These are phyloP conservation scores for Arxiozyma bovina DNA, from an alignment of 1,139 yeast species.

Conservation along the genomic window DNA sequence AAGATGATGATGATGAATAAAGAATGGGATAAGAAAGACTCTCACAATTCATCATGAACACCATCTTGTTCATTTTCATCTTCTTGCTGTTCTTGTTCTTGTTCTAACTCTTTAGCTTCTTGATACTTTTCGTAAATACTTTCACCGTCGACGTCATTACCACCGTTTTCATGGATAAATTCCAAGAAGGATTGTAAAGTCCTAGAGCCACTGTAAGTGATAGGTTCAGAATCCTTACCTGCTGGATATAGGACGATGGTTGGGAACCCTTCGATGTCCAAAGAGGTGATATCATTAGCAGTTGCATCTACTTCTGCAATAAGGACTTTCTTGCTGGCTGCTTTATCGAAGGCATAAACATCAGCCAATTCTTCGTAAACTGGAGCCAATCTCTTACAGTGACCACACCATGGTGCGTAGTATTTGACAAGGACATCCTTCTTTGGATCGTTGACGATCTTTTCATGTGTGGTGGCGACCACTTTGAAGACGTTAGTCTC, in stretches of 20 bases:
- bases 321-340: conserved; percentile 44
- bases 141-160: conserved; percentile 47
- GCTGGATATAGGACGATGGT: conserved; percentile 90
- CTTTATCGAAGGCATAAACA: conserved; percentile 44
- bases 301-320: conserved; percentile 89
- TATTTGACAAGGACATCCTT: conserved; percentile 90
- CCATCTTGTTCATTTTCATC: conserved; percentile 14
- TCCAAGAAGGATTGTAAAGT: conserved; percentile 60
- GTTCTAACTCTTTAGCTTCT: conserved; percentile 22
- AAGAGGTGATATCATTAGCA: conserved; percentile 67
- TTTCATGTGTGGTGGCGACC: conserved; percentile 79
- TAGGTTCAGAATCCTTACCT: conserved; percentile 64
- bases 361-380: conserved; percentile 79
- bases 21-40: no score
- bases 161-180: conserved; percentile 61
- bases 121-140: conserved; percentile 34
- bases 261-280: conserved; percentile 84
- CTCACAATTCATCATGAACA: conserved; percentile 24
- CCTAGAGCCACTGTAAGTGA: conserved; percentile 64
- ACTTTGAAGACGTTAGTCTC: conserved; percentile 65
- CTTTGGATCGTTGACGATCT: conserved; percentile 52
- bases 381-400: conserved; percentile 94
- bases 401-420: conserved; percentile 99
- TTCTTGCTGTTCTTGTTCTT: conserved; percentile 15
- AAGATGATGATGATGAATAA: no score